Base-by-base conservation (phyloP, 1,284 basidiomycete genomes). In the Ustilago trichophora region DNA sequence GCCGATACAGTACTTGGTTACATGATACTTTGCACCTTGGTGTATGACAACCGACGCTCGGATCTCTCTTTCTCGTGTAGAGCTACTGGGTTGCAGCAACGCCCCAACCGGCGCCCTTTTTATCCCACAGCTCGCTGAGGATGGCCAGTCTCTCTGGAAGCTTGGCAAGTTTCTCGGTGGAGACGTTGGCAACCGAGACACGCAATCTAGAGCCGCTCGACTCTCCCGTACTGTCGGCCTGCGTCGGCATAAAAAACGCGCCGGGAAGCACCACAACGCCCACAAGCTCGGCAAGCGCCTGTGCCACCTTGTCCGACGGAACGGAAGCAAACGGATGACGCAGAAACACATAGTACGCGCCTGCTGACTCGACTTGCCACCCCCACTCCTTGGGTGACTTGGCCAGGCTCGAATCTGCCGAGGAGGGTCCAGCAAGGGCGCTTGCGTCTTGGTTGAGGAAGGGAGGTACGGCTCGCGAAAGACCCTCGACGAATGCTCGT, bases 401-500 rank as follows among this genome's bases (percentile, higher is more conserved):
- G 8, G 44, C 64, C 16, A 35, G 40, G 25, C 16, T 22, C 12
- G 18, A 48, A 50, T 29, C 8, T 29, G 27, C n/a, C n/a, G n/a
- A 10, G 7, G 27, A 10, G 3, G 38, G 25, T 3, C 18, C 33
- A 3, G 43, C 41, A 3, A 56, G 43, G 10, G 51, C 45, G 8
- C 54, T 71, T 13, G 48, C 59, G 26, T 64, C 54, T 2, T 32
- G 33, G n/a, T 50, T 53, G 8, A 67, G 41, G 24, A 63, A 55
- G 6, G 54, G 35, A 3, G 58, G 32, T 0, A 63, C 55, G 3
- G 46, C 50, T 3, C 24, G 27, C 6, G 62, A 50, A n/a, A 80
- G 54, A 83, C 66, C 89, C 70, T 18, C 49, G 47, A 58, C 35
- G 83, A 93, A 93, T 1, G 90, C 82, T 8, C 71, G 73, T 46